Percentiles rank a stretch among this genome's conserved stretches.
Evolutionary conservation across 1,284 basidiomycete genomes (phyloP).

Genomic region (Sanghuangporus weigelae): DNA sequence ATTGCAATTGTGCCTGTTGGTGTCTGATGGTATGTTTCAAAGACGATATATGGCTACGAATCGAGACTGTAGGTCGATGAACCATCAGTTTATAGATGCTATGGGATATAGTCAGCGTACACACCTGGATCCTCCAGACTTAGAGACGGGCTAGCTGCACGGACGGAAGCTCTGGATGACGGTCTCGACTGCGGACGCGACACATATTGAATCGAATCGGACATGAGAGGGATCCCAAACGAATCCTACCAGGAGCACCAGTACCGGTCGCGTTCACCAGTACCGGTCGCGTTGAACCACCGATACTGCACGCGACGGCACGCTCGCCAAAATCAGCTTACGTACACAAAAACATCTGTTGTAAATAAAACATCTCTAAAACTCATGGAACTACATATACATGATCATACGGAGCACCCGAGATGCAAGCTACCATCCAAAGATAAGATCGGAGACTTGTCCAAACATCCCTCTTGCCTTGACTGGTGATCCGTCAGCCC

Average conservation of each 20-base stretch:
- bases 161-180: slow-evolving; percentile 49
- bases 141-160: slow-evolving; percentile 44
- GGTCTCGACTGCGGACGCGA: slow-evolving; percentile 44
- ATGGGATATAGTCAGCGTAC: slow-evolving; percentile 18
- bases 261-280: background rate
- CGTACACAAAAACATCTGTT: background rate
- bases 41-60: slow-evolving; percentile 69
- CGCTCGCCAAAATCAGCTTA: background rate
- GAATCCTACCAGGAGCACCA: background rate
- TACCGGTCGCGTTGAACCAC: background rate
- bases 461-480: slow-evolving; percentile 51
- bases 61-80: slow-evolving; percentile 45
- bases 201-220: slow-evolving; percentile 19
- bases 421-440: slow-evolving; percentile 52
- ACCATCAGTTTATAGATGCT: background rate
- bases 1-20: slow-evolving; percentile 66
- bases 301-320: background rate
- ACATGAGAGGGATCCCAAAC: background rate
- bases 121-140: slow-evolving; percentile 56
- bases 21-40: slow-evolving; percentile 73
- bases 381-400: background rate
- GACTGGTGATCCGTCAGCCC: slow-evolving; percentile 31
- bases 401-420: background rate
- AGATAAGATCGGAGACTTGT: slow-evolving; percentile 71
- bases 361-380: too few relatives aligned